Evolutionary conservation across 2,329 filamentous ascomycete genomes (phyloP).

Genomic region (Monosporascus sp.): DNA sequence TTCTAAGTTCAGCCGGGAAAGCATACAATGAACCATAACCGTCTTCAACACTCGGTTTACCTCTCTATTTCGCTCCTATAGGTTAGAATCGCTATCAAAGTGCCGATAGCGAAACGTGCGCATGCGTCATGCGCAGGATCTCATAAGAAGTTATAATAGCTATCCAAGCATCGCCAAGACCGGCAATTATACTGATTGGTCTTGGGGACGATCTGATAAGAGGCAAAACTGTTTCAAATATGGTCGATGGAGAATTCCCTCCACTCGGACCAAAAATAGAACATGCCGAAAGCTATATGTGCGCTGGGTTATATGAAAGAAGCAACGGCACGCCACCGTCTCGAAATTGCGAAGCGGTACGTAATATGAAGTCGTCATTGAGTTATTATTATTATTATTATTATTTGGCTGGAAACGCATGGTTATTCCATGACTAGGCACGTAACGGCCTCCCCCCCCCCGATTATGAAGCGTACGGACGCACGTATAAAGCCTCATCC

Average conservation of each 20-base stretch:
- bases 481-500: neutral
- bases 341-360: neutral
- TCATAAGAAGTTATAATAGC: slow-evolving; percentile 7
- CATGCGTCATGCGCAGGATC: slow-evolving; percentile 6
- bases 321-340: neutral
- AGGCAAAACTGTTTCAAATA: neutral
- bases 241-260: neutral
- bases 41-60: slow-evolving; percentile 11
- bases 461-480: neutral
- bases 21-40: slow-evolving; percentile 11
- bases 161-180: slow-evolving; percentile 16
- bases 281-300: neutral
- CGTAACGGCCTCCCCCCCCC: neutral
- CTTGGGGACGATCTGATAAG: neutral
- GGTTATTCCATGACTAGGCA: too few species aligned
- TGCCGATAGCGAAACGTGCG: neutral
- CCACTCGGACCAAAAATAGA: neutral
- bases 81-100: slow-evolving; percentile 5
- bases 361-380: neutral
- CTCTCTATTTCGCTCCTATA: slow-evolving; percentile 6
- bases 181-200: slow-evolving; percentile 12
- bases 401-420: too few species aligned
- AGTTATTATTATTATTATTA: too few species aligned
- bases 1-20: slow-evolving; percentile 14
- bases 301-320: neutral